Evolutionary conservation across 2,329 filamentous ascomycete species (phyloP), one percentile per base, ranked within the genome.

Genomic region (Xylaria sp.): DNA sequence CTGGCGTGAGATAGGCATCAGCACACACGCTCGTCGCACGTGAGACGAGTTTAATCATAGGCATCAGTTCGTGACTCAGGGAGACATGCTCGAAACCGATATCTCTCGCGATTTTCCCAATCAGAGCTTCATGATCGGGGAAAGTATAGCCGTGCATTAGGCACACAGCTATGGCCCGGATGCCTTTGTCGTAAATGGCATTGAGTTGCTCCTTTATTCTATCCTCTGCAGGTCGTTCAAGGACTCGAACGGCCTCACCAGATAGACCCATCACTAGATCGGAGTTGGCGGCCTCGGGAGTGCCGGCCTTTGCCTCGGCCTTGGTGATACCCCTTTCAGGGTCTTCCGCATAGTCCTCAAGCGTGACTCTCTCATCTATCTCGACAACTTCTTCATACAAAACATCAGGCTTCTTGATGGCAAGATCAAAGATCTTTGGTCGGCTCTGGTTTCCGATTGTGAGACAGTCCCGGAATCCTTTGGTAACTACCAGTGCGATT

Each of bases 111-210:
- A 97, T 80, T 67, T 82, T 85, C 15, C 92, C 92, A 9, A 97
- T 83, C 43, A 92, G 73, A 0, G 89, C 87, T 74, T 97, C 94
- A 70, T 97, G 94, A 52, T 91, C 87, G 0, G 92, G 92, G 72
- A 92, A 97, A 0, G 92, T 96, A 74, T 97, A 97, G 4, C 90
- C 91, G 73, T 97, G 94, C 88, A 97, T 94, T 62, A 97, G 79
- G 70, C 92, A 96, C 1, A 97, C 92, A 2, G 94, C 93, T 69
- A 97, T 89, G 74, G 92, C 96, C 65, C 84, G 84, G 69, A 96
- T 89, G 0, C 91, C 91, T 33, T 83, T 79, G 64, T 90, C 85
- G 65, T 86, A 91, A 3, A 96, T 81, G 5, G 83, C 81, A 74
- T 92, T 82, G 46, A 94, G 76, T 71, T 91, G 85, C 12, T 80